phyloP scores from a whole-genome alignment of 257 asterid species.

The Solanum gandarillasii region DNA sequence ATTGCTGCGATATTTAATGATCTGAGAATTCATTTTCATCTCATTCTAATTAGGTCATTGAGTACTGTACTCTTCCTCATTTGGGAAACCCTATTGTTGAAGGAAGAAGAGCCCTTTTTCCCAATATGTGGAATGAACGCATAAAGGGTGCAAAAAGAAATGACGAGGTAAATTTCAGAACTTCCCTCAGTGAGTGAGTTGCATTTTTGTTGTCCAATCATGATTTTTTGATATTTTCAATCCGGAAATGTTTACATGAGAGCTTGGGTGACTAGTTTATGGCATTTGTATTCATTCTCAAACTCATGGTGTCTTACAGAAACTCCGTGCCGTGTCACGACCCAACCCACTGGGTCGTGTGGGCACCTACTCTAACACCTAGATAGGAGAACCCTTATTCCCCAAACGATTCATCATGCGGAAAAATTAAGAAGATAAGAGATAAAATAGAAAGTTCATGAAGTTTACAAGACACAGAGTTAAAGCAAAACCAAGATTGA shows the following conservation, averaged over 20 bases:
- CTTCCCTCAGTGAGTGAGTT: neutral
- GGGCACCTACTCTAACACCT: too few relatives aligned
- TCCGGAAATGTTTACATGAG: neutral
- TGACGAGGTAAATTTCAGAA: slow-evolving; percentile 60
- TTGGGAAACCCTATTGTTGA: slow-evolving; percentile 71
- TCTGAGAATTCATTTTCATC: neutral
- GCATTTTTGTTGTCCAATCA: neutral
- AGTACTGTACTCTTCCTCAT: slow-evolving; percentile 90
- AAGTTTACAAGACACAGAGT: too few relatives aligned
- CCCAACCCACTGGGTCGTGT: too few relatives aligned
- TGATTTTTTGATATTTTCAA: neutral
- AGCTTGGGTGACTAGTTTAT: neutral
- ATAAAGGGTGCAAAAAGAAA: slow-evolving; percentile 87
- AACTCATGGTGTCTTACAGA: neutral
- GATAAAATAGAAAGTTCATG: too few relatives aligned
- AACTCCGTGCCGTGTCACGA: neutral
- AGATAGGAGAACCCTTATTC: too few relatives aligned
- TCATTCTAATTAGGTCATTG: slow-evolving; percentile 56
- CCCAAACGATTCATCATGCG: too few relatives aligned
- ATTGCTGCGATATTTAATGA: neutral
- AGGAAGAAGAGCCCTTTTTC: slow-evolving; percentile 72
- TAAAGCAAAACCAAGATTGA: too few relatives aligned
- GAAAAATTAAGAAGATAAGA: too few relatives aligned
- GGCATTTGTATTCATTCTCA: neutral
- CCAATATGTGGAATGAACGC: slow-evolving; percentile 94